Base-by-base conservation (phyloP, 179 eudicot genomes). In the Patellifolia procumbens region DNA sequence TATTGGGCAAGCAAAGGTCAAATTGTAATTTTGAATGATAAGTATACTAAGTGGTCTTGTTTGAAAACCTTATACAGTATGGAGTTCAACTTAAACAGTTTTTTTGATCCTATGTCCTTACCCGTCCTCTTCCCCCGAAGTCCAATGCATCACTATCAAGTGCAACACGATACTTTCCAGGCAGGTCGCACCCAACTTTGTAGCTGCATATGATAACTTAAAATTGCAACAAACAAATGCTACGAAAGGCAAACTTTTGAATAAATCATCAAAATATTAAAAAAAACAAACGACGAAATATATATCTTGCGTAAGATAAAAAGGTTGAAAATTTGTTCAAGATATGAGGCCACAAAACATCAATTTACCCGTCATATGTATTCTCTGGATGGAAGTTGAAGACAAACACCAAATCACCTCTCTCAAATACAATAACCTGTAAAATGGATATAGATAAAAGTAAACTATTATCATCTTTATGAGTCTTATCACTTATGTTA, bases 101-200 rank as follows among this genome's bases (percentile, higher is more conserved):
- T 32, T n/a, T 46, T 15, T n/a, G 15, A 42, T 53, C 39, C 16
- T 28, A 67, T 43, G 64, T 69, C 70, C 93, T 90, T 88, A 96
- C 99, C 82, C 99, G 85, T 89, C 98, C 99, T 85, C 74, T 89
- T 79, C 99, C 99, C 61, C 99, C 98, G 68, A 93, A 96, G 51
- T 90, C 97, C 78, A 75, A 84, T 70, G 97, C 98, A 84, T 96
- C 99, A 83, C 97, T 93, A 76, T 93, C 98, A 80, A 96, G 85
- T 42, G 94, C 99, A 83, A 96, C 96, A 80, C 90, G 94, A 78
- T 96, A 96, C 79, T 87, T 96, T 73, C 99, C 99, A 39, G 99
- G 99, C 81, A 96, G 81, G 85, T 96, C 98, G 78, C 99, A 96
- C 26, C 99, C 99, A 81, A 96, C 86, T 87, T 96, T 93, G 78